These are phyloP conservation scores for Thozetella sp. DNA, from an alignment of 495 filamentous ascomycete species.

Conservation along the genomic window DNA sequence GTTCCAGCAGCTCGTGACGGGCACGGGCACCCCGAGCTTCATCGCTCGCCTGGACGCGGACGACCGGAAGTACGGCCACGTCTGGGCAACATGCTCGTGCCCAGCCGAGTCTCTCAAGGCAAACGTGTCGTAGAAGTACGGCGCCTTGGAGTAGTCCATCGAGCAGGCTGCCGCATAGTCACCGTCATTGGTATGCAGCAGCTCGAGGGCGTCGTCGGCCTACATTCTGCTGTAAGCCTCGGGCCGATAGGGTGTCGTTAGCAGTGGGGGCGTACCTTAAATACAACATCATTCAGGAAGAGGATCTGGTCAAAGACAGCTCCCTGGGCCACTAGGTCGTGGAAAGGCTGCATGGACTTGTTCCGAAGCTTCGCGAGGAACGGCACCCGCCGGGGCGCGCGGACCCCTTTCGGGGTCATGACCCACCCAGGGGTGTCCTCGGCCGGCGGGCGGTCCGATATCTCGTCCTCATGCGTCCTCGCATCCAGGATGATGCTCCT, in stretches of 20 bases:
- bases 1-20: slow-evolving; percentile 78
- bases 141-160: slow-evolving; percentile 67
- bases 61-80: slow-evolving; percentile 74
- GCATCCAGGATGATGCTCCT: slow-evolving; percentile 49
- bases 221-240: neutral
- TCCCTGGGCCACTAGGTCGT: slow-evolving; percentile 38
- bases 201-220: slow-evolving; percentile 53
- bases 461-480: slow-evolving; percentile 54
- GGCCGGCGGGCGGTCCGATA: slow-evolving; percentile 31
- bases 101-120: slow-evolving; percentile 70
- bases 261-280: slow-evolving; percentile 45
- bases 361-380: slow-evolving; percentile 65
- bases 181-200: slow-evolving; percentile 68
- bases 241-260: slow-evolving; percentile 6
- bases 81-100: slow-evolving; percentile 55
- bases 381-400: slow-evolving; percentile 60
- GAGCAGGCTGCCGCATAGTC: slow-evolving; percentile 78
- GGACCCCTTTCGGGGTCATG: slow-evolving; percentile 43
- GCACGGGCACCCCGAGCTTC: slow-evolving; percentile 53
- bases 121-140: slow-evolving; percentile 76
- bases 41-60: slow-evolving; percentile 56
- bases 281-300: slow-evolving; percentile 73
- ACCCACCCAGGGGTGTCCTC: slow-evolving; percentile 55
- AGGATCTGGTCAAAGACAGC: slow-evolving; percentile 62
- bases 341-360: slow-evolving; percentile 39